Base-by-base conservation (phyloP, 2,329 filamentous ascomycete species). In the Ceratocystis ficicola region DNA sequence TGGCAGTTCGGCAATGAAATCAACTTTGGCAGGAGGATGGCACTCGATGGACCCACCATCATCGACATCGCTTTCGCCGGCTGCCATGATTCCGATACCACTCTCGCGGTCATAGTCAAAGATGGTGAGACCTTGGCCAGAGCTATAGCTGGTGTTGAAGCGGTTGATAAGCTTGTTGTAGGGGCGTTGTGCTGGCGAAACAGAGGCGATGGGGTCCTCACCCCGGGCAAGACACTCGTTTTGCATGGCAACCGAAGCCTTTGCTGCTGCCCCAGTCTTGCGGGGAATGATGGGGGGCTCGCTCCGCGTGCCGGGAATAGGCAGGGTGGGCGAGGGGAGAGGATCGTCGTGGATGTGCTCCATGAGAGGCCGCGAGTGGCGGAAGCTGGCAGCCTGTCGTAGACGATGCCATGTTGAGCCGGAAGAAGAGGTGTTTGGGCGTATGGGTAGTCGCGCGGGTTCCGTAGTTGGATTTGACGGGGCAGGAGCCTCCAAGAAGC, bases 221-320 rank as follows among this genome's bases (percentile, higher is more conserved):
- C 63, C 66, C 12, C 52, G 60, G 48, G 44, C 41, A 7, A 63
- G 22, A 59, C 75, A 77, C 64, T 83, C 80, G 69, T 84, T 84
- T 70, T 85, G 82, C 66, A 83, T 77, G 10, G 82, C 83, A 2
- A 81, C 83, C 0, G 83, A 80, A 6, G 84, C 81, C 66, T 85
- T 83, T 36, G 83, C 83, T 1, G 83, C 83, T n/a, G 79, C 81
- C 44, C 84, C 84, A 0, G 79, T 81, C 65, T 84, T 80, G 10
- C 76, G 75, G 2, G 84, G 84, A 32, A 87, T 86, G 67, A 85
- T 74, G 0, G 84, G 84, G 3, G 84, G 84, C 66, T 81, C 81
- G 41, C 76, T 75, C 36, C 78, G 78, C 66, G 77, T 74, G 2
- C 80, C 81, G 1, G 81, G 81, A 3, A 81, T 72, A 0, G 78